These are phyloP conservation scores for Citrus hindsii DNA, from an alignment of 345 rosid species.

Conservation along the genomic window DNA sequence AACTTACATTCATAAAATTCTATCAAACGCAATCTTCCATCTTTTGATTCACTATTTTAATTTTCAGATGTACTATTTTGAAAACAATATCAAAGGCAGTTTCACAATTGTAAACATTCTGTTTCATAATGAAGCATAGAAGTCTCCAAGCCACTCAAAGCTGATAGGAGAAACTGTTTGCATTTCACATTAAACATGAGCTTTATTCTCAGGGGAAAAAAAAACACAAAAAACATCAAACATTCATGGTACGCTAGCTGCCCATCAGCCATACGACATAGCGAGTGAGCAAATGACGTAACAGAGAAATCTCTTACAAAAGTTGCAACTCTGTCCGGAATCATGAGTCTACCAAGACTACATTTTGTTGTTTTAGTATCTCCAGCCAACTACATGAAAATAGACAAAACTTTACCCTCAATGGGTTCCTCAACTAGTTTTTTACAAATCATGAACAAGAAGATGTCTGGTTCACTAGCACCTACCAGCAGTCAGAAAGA, in stretches of 20 bases:
- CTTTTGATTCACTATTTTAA: too few species aligned
- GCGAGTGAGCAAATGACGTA: too few species aligned
- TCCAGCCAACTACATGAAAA: not conserved
- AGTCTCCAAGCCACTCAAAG: not conserved
- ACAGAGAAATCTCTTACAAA: not conserved
- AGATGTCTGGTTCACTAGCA: not conserved
- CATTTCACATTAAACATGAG: not conserved
- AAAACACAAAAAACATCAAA: not conserved
- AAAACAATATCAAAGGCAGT: not conserved
- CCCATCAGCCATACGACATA: not conserved
- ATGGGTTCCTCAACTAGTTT: not conserved
- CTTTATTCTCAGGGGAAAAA: not conserved
- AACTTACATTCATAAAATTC: too few species aligned
- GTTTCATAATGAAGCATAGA: not conserved
- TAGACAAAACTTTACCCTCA: not conserved
- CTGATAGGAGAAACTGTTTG: not conserved
- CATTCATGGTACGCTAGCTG: not conserved
- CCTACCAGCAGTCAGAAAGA: constrained; percentile 1
- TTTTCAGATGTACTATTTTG: not conserved
- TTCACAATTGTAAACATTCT: too few species aligned
- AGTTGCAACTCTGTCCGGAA: not conserved
- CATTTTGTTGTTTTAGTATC: not conserved
- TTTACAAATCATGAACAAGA: not conserved
- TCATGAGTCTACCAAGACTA: not conserved
- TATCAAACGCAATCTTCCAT: too few species aligned